These are phyloP conservation scores for Fonsecaea monophora DNA, from an alignment of 2,329 filamentous ascomycete genomes.

Conservation along the genomic window DNA sequence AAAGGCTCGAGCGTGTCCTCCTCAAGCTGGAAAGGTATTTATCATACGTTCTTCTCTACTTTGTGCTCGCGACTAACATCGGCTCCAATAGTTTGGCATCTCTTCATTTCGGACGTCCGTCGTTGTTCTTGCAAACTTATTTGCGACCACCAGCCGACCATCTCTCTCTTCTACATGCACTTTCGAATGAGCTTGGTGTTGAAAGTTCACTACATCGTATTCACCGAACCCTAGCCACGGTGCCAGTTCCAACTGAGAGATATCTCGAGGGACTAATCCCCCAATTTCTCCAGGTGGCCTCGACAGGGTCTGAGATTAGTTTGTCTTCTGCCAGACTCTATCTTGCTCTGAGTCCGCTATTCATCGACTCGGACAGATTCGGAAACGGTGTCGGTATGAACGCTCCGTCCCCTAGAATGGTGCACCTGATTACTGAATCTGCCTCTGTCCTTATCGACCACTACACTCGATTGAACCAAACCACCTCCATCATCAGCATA, in stretches of 20 bases:
- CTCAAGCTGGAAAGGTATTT: slow-evolving; percentile 27
- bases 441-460: slow-evolving; percentile 24
- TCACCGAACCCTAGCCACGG: not conserved
- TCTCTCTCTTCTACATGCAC: not conserved
- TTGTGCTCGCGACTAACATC: slow-evolving; percentile 3
- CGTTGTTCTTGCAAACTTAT: slow-evolving; percentile 9
- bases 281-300: slow-evolving; percentile 6
- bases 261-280: slow-evolving; percentile 22
- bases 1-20: slow-evolving; percentile 12
- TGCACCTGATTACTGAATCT: slow-evolving; percentile 19
- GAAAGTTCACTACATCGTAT: slow-evolving; percentile 6
- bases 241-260: slow-evolving; percentile 4
- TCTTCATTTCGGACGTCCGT: slow-evolving; percentile 18
- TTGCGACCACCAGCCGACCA: not conserved
- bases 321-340: slow-evolving; percentile 25
- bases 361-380: slow-evolving; percentile 14
- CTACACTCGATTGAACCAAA: slow-evolving; percentile 9
- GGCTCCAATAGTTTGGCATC: slow-evolving; percentile 10
- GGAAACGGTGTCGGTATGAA: not conserved
- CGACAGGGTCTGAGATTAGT: slow-evolving; percentile 5
- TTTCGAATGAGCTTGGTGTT: slow-evolving; percentile 15
- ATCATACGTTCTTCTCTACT: not conserved
- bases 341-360: slow-evolving; percentile 18
- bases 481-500: slow-evolving; percentile 7
- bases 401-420: slow-evolving; percentile 9